phyloP scores from a whole-genome alignment of 306 rosid genomes.

The Trichosanthes truncata region DNA sequence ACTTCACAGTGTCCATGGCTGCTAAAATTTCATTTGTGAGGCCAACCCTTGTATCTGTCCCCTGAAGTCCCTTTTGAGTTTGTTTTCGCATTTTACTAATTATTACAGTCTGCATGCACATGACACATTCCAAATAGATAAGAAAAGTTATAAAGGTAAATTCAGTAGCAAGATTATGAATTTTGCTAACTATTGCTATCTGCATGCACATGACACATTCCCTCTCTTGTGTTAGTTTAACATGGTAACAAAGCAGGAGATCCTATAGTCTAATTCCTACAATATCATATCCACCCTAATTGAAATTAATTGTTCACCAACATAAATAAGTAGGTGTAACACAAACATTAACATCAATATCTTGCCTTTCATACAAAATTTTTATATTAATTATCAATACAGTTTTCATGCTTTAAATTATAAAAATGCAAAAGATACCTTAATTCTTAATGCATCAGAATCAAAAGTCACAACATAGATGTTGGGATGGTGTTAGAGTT shows the following conservation, averaged over 20 bases:
- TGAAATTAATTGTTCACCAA: neutral
- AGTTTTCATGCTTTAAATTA: neutral
- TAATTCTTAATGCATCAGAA: neutral
- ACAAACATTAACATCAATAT: neutral
- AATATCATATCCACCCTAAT: neutral
- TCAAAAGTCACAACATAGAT: neutral
- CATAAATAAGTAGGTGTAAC: neutral
- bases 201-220: slow-evolving; percentile 9
- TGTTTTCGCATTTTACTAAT: slow-evolving; percentile 64
- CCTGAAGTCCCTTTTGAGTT: slow-evolving; percentile 59
- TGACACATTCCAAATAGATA: neutral
- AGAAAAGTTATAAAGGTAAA: neutral
- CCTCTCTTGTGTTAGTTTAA: neutral
- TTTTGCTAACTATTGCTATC: slow-evolving; percentile 52
- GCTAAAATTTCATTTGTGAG: slow-evolving; percentile 71
- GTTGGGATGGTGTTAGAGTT: neutral
- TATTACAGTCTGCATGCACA: slow-evolving; percentile 39
- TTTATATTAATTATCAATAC: neutral
- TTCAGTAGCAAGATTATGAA: slow-evolving; percentile 3
- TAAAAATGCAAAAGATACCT: neutral
- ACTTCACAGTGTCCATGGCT: slow-evolving; percentile 92
- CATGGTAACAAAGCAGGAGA: neutral
- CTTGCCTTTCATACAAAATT: neutral
- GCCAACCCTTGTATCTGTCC: slow-evolving; percentile 85
- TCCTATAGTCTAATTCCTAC: neutral